A percentile compares a stretch with the other conserved stretches of the same genome.
Evolutionary conservation across 2,329 filamentous ascomycete genomes (phyloP).

Genomic region (Aureobasidium lini): DNA sequence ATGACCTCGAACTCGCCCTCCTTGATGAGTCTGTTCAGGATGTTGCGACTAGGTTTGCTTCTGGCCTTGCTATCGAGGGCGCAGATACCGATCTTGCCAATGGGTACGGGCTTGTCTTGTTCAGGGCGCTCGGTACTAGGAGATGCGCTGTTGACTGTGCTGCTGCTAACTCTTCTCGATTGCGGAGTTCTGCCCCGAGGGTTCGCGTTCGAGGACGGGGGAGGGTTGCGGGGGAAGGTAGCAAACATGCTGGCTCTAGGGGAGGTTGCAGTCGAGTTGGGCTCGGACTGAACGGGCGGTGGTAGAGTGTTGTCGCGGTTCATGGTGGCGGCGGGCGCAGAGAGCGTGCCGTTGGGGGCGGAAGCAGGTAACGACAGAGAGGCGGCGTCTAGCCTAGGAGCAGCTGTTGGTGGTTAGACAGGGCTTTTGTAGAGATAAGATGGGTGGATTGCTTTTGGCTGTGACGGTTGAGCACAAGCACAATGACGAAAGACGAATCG

Average conservation of each 20-base stretch:
- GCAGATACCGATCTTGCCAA: conserved; percentile 80
- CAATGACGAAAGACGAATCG: background rate
- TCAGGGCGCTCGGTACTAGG: conserved; percentile 61
- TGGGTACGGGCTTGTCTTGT: conserved; percentile 46
- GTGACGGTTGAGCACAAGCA: background rate
- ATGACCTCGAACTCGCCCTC: conserved; percentile 93
- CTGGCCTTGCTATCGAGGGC: conserved; percentile 91
- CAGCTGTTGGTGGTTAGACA: background rate
- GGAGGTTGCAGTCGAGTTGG: conserved; percentile 2
- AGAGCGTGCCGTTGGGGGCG: background rate
- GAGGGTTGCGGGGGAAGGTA: conserved; percentile 6
- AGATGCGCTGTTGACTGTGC: conserved; percentile 74
- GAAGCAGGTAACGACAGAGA: background rate
- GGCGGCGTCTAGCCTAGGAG: background rate
- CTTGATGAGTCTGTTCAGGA: conserved; percentile 85
- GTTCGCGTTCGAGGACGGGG: conserved; percentile 1
- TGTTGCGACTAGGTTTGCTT: conserved; percentile 94
- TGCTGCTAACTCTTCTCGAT: conserved; percentile 73
- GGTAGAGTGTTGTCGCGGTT: background rate
- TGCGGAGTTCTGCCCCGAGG: conserved; percentile 33
- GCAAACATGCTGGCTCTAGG: conserved; percentile 2
- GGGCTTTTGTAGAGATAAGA: background rate
- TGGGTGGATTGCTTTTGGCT: background rate
- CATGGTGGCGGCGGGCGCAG: background rate
- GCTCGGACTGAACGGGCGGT: background rate